Evolutionary conservation across 768 basidiomycete species (phyloP).

Genomic region (Boletus reticulatus): DNA sequence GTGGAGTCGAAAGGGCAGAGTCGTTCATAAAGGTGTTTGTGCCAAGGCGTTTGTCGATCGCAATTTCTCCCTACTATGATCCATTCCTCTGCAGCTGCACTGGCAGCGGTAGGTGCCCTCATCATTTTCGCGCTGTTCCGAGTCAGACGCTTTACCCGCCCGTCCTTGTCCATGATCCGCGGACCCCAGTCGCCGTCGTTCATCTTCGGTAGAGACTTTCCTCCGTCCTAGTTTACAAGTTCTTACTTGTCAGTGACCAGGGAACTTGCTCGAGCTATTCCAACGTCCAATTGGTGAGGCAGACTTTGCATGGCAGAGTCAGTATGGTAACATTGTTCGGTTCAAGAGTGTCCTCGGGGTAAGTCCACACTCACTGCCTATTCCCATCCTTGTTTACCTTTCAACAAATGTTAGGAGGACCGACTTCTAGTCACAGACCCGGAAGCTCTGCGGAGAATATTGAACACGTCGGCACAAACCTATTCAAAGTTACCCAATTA

Average conservation of each 20-base stretch:
- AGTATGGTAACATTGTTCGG: constrained; percentile 26
- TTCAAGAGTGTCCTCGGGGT: constrained; percentile 25
- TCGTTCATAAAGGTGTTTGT: neutral
- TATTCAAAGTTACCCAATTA: constrained; percentile 36
- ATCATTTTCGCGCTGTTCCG: neutral
- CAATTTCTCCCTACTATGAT: neutral
- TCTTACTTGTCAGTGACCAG: constrained; percentile 10
- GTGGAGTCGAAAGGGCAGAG: too few relatives aligned
- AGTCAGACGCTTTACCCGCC: neutral
- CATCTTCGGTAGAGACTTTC: constrained; percentile 8
- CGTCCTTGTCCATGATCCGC: constrained; percentile 12
- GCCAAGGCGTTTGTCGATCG: neutral
- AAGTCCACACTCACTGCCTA: neutral
- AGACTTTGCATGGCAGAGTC: constrained; percentile 30
- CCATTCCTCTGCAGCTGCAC: neutral
- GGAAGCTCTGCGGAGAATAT: constrained; percentile 40
- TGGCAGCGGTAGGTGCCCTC: neutral
- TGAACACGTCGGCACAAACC: constrained; percentile 41
- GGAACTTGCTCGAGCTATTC: constrained; percentile 24
- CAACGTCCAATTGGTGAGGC: constrained; percentile 25
- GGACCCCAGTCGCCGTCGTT: constrained; percentile 19
- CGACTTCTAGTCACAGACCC: constrained; percentile 45
- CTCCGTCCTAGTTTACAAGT: constrained; percentile 3
- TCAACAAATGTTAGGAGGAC: constrained; percentile 35
- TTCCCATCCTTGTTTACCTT: too few relatives aligned